Conservation (phyloP, 2,329 filamentous ascomycete species). For the Aspergillus ustus region DNA sequence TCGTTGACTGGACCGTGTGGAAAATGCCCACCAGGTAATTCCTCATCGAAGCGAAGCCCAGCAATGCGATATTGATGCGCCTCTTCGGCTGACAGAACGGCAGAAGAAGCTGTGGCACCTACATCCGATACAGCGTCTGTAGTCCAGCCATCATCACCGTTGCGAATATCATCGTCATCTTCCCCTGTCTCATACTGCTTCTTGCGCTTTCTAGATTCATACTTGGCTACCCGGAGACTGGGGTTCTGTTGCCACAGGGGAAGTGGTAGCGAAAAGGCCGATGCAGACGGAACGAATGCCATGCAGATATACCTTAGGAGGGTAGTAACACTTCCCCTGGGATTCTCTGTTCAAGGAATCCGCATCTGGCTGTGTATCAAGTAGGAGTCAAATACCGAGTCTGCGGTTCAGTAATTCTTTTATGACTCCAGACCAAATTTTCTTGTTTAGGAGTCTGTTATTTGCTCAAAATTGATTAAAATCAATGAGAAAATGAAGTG, state of each 20-base stretch:
- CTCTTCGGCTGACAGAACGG: conserved; percentile 46
- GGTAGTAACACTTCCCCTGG: conserved; percentile 15
- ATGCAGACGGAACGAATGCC: conserved; percentile 37
- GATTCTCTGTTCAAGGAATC: conserved; percentile 11
- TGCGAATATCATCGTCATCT: conserved; percentile 27
- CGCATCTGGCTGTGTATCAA: conserved; percentile 8
- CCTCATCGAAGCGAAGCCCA: conserved; percentile 43
- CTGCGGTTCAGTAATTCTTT: neutral
- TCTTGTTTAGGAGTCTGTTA: neutral
- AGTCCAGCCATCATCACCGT: conserved; percentile 31
- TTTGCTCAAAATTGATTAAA: neutral
- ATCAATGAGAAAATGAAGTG: neutral
- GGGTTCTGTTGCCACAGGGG: conserved; percentile 41
- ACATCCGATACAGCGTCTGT: conserved; percentile 36
- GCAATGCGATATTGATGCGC: conserved; percentile 50
- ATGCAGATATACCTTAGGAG: conserved; percentile 27
- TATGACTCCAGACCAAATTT: neutral
- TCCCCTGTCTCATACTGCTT: conserved; percentile 32
- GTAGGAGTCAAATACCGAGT: neutral
- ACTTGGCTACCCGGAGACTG: conserved; percentile 41
- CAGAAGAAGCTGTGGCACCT: conserved; percentile 27
- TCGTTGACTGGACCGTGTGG: conserved; percentile 41
- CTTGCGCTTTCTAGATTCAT: conserved; percentile 43
- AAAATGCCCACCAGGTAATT: conserved; percentile 46
- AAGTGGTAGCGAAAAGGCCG: conserved; percentile 45